Conservation (phyloP, 176 grass and related monocot genomes). For the Avena sativa region DNA sequence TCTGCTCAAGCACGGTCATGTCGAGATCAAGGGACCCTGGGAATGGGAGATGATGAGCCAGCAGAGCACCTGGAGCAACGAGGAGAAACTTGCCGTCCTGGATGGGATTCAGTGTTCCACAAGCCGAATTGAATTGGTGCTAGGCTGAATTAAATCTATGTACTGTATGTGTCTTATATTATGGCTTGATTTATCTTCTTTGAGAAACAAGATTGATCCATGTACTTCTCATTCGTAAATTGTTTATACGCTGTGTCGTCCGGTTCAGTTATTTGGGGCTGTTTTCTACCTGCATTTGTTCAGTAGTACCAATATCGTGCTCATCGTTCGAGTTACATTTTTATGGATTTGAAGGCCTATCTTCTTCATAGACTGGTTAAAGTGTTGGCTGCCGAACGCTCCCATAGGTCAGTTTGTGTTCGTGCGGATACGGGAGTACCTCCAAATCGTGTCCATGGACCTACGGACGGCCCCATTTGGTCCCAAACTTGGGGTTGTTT, state of each 20-base stretch:
- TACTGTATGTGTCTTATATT: background rate
- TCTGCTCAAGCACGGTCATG: slow-evolving; percentile 1
- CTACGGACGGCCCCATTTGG: too few species aligned
- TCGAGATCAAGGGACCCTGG: background rate
- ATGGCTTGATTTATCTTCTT: slow-evolving; percentile 6
- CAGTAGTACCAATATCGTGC: too few species aligned
- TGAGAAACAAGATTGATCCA: background rate
- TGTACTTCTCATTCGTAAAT: background rate
- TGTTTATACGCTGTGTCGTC: too few species aligned
- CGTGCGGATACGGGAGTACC: too few species aligned
- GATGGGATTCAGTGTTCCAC: background rate
- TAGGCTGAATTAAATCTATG: background rate
- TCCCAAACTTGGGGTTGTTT: too few species aligned
- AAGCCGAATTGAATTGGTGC: background rate
- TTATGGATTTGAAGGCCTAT: too few species aligned
- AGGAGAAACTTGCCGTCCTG: background rate
- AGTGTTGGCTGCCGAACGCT: too few species aligned
- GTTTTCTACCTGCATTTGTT: background rate
- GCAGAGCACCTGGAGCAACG: background rate
- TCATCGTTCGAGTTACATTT: too few species aligned
- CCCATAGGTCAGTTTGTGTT: too few species aligned
- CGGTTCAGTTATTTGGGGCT: background rate
- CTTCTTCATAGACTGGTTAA: too few species aligned
- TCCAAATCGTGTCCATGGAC: too few species aligned
- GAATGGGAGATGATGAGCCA: background rate